Evolutionary conservation across 1,139 yeast genomes (phyloP).

Genomic region (Geotrichum bryndzae): DNA sequence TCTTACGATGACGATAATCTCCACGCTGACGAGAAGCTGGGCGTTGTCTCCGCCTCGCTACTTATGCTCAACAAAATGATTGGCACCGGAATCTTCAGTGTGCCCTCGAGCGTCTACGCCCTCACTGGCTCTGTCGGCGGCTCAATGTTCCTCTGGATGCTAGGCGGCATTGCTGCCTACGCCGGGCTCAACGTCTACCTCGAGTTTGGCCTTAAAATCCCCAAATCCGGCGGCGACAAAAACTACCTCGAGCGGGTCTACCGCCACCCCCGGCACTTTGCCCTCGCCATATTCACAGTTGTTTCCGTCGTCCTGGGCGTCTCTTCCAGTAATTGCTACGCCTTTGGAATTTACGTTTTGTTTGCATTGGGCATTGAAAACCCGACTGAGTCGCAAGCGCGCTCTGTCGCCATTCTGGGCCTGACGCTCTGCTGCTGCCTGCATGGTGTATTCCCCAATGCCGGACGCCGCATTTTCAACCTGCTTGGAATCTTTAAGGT

Average conservation of each 20-base stretch:
- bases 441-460: constrained; percentile 55
- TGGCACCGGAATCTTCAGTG: constrained; percentile 84
- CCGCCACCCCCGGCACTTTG: constrained; percentile 56
- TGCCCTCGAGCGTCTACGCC: constrained; percentile 68
- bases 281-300: constrained; percentile 66
- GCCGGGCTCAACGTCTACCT: constrained; percentile 42
- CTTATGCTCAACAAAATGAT: constrained; percentile 73
- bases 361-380: constrained; percentile 59
- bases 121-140: constrained; percentile 73
- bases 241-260: constrained; percentile 66
- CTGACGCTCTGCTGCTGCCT: constrained; percentile 58
- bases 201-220: constrained; percentile 74
- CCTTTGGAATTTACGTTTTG: constrained; percentile 46
- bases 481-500: constrained; percentile 64
- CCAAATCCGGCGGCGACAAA: constrained; percentile 77
- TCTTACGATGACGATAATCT: neutral
- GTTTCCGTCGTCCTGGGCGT: constrained; percentile 63
- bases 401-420: constrained; percentile 45
- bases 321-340: constrained; percentile 67
- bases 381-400: constrained; percentile 25
- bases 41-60: constrained; percentile 55
- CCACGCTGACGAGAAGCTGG: constrained; percentile 31
- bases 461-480: constrained; percentile 62
- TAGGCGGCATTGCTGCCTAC: constrained; percentile 63
- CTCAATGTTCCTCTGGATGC: constrained; percentile 66